Conservation (phyloP, 2,329 filamentous ascomycete species). For the Diaporthe destruens region DNA sequence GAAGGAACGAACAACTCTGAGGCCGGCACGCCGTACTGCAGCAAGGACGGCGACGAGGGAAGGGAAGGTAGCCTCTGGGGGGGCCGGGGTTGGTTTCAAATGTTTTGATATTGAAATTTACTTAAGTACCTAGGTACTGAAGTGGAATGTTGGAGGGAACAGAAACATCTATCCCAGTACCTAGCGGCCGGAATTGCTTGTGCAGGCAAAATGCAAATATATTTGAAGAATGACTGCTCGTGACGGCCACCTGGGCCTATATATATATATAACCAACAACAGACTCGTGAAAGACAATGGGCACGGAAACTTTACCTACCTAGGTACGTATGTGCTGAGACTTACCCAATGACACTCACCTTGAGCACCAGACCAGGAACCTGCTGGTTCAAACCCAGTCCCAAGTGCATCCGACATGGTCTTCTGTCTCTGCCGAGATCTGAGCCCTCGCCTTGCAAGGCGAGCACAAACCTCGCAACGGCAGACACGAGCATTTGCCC, state of each 20-base stretch:
- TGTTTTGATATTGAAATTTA: neutral
- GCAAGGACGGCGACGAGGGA: neutral
- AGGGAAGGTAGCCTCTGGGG: neutral
- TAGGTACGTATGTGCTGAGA: neutral
- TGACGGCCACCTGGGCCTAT: neutral
- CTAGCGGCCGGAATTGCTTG: no score
- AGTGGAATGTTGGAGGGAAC: neutral
- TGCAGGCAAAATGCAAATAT: neutral
- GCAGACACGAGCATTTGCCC: constrained; percentile 12
- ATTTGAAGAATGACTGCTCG: neutral
- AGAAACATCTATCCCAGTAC: neutral
- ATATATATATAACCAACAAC: neutral
- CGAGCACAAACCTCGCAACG: neutral
- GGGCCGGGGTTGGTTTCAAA: no score
- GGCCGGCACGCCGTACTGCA: neutral
- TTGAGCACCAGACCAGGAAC: constrained; percentile 2
- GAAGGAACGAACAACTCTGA: neutral
- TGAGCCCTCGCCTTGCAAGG: constrained; percentile 34
- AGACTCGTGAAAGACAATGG: neutral
- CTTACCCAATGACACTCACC: neutral
- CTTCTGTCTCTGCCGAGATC: constrained; percentile 3
- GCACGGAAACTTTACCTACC: neutral
- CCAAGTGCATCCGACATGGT: neutral
- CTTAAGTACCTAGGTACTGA: no score
- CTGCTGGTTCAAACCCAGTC: constrained; percentile 4